These are phyloP conservation scores for Paramecium tetraurelia DNA, from an alignment of 73 alveolate genomes.

Conservation along the genomic window DNA sequence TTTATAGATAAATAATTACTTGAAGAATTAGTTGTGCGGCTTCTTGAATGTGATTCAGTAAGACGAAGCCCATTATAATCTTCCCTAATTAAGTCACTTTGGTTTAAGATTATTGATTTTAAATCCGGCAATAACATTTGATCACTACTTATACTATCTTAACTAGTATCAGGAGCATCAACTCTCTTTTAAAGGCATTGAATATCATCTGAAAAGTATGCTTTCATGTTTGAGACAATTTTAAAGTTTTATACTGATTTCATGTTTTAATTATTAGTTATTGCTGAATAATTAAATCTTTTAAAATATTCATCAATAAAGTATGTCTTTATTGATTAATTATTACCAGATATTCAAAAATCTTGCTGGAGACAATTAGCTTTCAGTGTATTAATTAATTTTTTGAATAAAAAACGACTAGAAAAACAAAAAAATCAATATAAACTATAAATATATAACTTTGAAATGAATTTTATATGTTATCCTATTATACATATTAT, in stretches of 20 bases:
- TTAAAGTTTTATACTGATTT: background rate
- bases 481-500: background rate
- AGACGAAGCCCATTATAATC: background rate
- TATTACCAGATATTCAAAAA: background rate
- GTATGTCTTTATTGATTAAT: background rate
- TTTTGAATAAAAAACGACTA: background rate
- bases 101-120: background rate
- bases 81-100: background rate
- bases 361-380: background rate
- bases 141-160: background rate
- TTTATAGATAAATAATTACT: background rate
- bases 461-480: too few species aligned
- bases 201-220: background rate
- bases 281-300: background rate
- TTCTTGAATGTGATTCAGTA: background rate
- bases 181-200: background rate
- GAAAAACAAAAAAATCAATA: background rate
- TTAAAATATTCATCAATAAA: background rate
- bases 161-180: background rate
- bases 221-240: background rate
- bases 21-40: background rate
- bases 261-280: background rate
- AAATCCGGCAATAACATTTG: background rate
- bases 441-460: too few species aligned
- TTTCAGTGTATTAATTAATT: background rate